Percentiles rank a stretch among this genome's conserved stretches.
Conservation (phyloP, 1,284 basidiomycete species). For the Peniophora sp. region DNA sequence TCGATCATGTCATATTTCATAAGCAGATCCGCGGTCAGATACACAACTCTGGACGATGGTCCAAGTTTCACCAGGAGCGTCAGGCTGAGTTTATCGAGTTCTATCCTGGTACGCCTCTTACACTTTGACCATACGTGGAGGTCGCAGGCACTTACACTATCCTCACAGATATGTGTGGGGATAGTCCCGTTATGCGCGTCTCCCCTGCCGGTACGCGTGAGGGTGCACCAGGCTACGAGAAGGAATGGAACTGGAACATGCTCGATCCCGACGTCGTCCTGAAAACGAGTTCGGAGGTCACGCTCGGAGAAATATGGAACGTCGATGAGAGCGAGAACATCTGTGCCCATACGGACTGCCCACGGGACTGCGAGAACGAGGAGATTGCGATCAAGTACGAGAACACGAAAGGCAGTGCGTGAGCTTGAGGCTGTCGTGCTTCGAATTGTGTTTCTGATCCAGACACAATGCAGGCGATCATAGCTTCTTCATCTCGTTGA, state of each 20-base stretch:
- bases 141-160: too few relatives aligned
- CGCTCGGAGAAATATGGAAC: slow-evolving; percentile 23
- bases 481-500: too few relatives aligned
- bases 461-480: too few relatives aligned
- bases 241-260: slow-evolving; percentile 12
- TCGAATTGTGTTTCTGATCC: too few relatives aligned
- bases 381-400: slow-evolving; percentile 23
- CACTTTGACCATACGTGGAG: too few relatives aligned
- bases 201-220: not conserved
- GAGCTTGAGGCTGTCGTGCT: slow-evolving; percentile 8
- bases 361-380: slow-evolving; percentile 16
- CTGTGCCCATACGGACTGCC: slow-evolving; percentile 12
- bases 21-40: slow-evolving; percentile 18
- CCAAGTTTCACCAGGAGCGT: too few relatives aligned
- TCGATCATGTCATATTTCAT: slow-evolving; percentile 18
- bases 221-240: slow-evolving; percentile 3
- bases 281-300: slow-evolving; percentile 9
- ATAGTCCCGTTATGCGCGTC: too few relatives aligned
- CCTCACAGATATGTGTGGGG: too few relatives aligned
- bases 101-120: too few relatives aligned
- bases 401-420: slow-evolving; percentile 20
- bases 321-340: slow-evolving; percentile 15
- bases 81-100: too few relatives aligned
- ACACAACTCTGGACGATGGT: slow-evolving; percentile 18
- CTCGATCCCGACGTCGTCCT: slow-evolving; percentile 11